A percentile compares a stretch with the other conserved stretches of the same genome.
These are phyloP conservation scores for Tephrocybe sp. DNA, from an alignment of 768 basidiomycete species.

Conservation along the genomic window DNA sequence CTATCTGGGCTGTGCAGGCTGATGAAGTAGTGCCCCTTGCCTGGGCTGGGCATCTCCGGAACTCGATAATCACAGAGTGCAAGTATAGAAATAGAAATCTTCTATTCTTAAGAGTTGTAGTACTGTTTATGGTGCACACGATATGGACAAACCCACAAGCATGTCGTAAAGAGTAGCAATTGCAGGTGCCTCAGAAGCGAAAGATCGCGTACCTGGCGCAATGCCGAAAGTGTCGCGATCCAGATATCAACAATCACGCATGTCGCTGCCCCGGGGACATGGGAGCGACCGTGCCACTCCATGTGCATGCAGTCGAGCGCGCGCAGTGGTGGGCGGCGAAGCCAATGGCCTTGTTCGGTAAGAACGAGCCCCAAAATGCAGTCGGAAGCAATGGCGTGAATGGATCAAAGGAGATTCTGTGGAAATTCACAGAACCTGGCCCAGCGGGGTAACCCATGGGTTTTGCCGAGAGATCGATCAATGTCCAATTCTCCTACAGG, in stretches of 20 bases:
- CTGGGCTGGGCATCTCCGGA: too few relatives aligned
- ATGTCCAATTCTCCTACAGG: too few relatives aligned
- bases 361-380: background rate
- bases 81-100: too few relatives aligned
- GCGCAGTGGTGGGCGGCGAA: background rate
- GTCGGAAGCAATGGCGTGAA: background rate
- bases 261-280: slow-evolving; percentile 1
- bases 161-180: too few relatives aligned
- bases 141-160: too few relatives aligned
- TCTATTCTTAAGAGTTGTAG: too few relatives aligned
- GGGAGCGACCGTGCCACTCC: background rate
- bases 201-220: background rate
- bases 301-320: background rate
- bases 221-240: background rate
- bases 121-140: too few relatives aligned
- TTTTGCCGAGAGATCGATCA: slow-evolving; percentile 21
- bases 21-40: too few relatives aligned
- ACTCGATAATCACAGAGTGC: too few relatives aligned
- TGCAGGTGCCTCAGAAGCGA: too few relatives aligned
- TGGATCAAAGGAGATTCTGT: background rate
- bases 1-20: too few relatives aligned
- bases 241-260: background rate
- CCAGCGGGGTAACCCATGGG: slow-evolving; percentile 5
- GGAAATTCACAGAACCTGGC: background rate
- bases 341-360: background rate